These are phyloP conservation scores for Kodamaea sp. DNA, from an alignment of 1,139 yeast genomes.

Conservation along the genomic window DNA sequence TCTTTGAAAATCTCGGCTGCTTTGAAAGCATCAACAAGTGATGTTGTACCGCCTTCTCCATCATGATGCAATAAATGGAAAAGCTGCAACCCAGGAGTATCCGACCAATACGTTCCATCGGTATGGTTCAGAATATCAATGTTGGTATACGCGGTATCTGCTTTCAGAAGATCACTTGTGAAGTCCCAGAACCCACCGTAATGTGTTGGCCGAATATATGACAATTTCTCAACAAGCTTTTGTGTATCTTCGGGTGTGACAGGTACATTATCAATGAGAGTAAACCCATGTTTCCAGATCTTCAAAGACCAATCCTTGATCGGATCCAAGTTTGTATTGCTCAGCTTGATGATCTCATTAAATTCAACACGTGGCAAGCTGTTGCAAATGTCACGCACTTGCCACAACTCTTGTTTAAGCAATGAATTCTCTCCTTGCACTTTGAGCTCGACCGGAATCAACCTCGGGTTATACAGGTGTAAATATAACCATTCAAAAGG, in stretches of 20 bases:
- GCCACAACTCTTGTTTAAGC: constrained; percentile 43
- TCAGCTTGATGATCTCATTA: constrained; percentile 36
- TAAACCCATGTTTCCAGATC: constrained; percentile 60
- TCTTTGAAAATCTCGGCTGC: constrained; percentile 53
- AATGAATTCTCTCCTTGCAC: constrained; percentile 27
- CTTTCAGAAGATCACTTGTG: constrained; percentile 66
- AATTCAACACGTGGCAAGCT: constrained; percentile 51
- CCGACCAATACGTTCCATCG: constrained; percentile 78
- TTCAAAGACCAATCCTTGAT: constrained; percentile 59
- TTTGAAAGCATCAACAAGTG: constrained; percentile 66
- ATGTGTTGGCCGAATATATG: constrained; percentile 68
- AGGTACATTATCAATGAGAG: constrained; percentile 63
- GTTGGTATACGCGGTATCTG: constrained; percentile 74
- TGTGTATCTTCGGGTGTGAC: constrained; percentile 60
- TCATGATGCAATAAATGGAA: constrained; percentile 66
- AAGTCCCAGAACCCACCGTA: constrained; percentile 84
- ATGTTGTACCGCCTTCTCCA: constrained; percentile 72
- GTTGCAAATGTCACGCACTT: constrained; percentile 40
- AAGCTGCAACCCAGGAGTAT: constrained; percentile 71
- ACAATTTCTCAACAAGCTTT: constrained; percentile 54
- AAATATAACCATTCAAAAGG: constrained; percentile 49
- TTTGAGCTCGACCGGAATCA: constrained; percentile 29
- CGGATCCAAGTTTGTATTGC: constrained; percentile 32
- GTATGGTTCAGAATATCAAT: constrained; percentile 66
- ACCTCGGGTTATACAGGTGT: constrained; percentile 59